Conservation (phyloP, 371 early-diverging fungal genomes). For the Capillidium rhysosporum region DNA sequence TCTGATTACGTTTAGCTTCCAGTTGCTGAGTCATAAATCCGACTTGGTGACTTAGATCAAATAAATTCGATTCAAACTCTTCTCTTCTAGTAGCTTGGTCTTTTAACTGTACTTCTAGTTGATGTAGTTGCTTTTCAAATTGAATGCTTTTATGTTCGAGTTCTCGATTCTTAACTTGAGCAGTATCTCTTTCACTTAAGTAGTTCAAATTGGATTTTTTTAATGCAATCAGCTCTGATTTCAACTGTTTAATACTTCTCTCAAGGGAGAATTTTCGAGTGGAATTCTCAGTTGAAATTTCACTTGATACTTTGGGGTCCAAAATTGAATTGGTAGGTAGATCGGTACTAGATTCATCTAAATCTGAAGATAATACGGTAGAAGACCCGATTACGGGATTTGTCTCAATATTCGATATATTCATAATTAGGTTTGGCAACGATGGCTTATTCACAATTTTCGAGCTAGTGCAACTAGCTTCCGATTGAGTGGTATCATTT, state of each 20-base stretch:
- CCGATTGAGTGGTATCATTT: too few species aligned
- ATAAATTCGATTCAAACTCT: background rate
- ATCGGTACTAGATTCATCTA: too few species aligned
- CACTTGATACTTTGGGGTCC: too few species aligned
- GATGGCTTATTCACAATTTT: too few species aligned
- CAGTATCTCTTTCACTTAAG: background rate
- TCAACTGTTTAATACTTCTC: background rate
- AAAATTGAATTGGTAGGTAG: too few species aligned
- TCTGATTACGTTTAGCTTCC: background rate
- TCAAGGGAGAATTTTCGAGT: background rate
- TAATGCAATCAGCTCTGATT: background rate
- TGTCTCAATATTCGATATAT: too few species aligned
- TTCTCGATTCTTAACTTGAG: background rate
- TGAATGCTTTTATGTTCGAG: background rate
- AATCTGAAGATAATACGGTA: too few species aligned
- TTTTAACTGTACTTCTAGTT: background rate
- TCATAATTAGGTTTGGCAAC: too few species aligned
- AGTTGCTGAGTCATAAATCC: background rate
- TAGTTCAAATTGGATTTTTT: background rate
- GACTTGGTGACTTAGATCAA: background rate
- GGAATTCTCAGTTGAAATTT: too few species aligned
- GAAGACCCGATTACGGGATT: too few species aligned
- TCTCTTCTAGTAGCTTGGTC: background rate
- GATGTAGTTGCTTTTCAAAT: background rate
- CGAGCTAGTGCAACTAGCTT: too few species aligned